Base-by-base conservation (phyloP, 2,329 filamentous ascomycete species). In the Paracoccidioides lutzii region DNA sequence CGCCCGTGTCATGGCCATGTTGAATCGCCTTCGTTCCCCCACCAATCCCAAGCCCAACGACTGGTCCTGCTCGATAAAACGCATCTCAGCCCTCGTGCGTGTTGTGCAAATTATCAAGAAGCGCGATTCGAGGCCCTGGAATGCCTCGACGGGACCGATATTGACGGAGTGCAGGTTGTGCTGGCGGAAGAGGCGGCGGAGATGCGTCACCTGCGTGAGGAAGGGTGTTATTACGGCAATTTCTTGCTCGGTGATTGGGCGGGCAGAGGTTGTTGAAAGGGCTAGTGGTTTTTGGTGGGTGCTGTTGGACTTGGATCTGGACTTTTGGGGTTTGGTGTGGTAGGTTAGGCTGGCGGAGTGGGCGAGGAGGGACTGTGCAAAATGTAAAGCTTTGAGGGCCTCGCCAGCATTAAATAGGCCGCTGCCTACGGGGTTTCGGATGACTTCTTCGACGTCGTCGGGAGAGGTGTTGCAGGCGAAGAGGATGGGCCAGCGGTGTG, bases 101-200 rank as follows among this genome's bases (percentile, higher is more conserved):
- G 73, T 76, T 2, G 73, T 76, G 57, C 73, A 75, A 5, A 76
- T 60, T 49, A 76, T 72, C 12, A 76, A 69, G 35, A 74, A 68
- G 9, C 71, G 64, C 45, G 66, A 70, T 59, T 76, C 74, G 5
- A 75, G 63, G 0, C 74, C 74, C 57, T 76, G 74, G 52, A 75
- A 76, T 22, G 72, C 73, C 56, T 75, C 74, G 38, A 75, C 61
- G 2, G 74, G 74, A 1, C 74, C 74, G 45, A 76, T 72, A 52
- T 75, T 75, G 6, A 76, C 66, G 32, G 67, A 63, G 61, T 67
- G 66, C 7, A 73, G 59, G 5, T 63, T 50, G 30, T 54, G 61
- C 52, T 59, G 60, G 7, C 74, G 67, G 12, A 74, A 69, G 7
- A 63, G 41, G 3, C 63, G 56, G 40, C 74, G 70, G n/a, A 76